A percentile compares a stretch with the other conserved stretches of the same genome.
Evolutionary conservation across 2,329 filamentous ascomycete species (phyloP).

Genomic region (Aureobasidium lini): DNA sequence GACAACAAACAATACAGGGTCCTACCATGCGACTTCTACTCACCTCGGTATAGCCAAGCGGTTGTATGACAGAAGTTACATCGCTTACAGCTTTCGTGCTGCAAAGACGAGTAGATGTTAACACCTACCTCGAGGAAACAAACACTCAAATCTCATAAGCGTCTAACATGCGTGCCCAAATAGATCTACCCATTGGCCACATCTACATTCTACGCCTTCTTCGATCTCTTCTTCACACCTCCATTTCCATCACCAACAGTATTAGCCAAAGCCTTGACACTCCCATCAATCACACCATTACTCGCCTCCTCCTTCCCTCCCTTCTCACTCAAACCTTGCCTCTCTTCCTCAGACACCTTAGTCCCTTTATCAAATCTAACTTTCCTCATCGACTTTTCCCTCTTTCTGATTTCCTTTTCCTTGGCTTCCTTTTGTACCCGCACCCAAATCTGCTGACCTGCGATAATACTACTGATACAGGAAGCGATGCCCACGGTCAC

Average conservation of each 20-base stretch:
- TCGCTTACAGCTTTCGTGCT: too few relatives aligned
- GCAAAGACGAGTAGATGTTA: too few relatives aligned
- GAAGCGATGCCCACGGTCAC: conserved; percentile 52
- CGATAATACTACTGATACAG: conserved; percentile 55
- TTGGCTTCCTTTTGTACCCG: conserved; percentile 17
- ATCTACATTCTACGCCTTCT: not conserved
- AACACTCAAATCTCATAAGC: too few relatives aligned
- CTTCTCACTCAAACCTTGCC: not conserved
- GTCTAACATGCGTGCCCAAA: too few relatives aligned
- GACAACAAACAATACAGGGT: too few relatives aligned
- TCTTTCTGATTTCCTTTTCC: not conserved
- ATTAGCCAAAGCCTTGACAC: not conserved
- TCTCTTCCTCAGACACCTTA: not conserved
- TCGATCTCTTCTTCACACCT: not conserved
- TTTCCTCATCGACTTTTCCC: not conserved
- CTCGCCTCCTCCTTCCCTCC: not conserved
- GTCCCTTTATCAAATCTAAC: conserved; percentile 1
- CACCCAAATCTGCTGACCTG: conserved; percentile 53
- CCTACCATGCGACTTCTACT: too few relatives aligned
- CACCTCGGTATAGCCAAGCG: too few relatives aligned
- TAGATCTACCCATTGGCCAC: too few relatives aligned
- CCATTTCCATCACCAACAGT: not conserved
- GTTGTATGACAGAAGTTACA: too few relatives aligned
- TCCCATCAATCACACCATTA: conserved; percentile 1
- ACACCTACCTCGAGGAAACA: too few relatives aligned